phyloP scores from a whole-genome alignment of 176 grass and related monocot genomes.

The Zizania latifolia region DNA sequence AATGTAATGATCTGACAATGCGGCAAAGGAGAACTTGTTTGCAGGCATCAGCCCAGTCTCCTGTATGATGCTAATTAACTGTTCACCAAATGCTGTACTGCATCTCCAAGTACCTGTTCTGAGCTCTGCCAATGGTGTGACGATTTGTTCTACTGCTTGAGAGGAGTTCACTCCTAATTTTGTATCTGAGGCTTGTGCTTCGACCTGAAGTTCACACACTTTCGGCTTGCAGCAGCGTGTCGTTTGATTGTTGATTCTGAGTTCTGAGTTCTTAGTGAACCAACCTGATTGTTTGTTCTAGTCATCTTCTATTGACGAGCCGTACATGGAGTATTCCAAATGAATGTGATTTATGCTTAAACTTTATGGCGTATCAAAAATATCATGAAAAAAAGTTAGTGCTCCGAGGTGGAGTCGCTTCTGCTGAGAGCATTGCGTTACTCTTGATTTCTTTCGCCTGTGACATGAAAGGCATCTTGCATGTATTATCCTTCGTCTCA shows the following conservation, averaged over 20 bases:
- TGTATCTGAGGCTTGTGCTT: neutral
- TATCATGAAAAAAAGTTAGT: no score
- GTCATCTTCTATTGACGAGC: neutral
- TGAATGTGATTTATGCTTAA: neutral
- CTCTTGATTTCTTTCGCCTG: neutral
- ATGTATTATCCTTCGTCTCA: neutral
- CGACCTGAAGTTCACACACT: neutral
- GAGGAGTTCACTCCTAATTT: neutral
- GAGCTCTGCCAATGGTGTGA: neutral
- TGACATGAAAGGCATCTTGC: neutral
- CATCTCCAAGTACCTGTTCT: constrained; percentile 70
- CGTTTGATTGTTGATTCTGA: neutral
- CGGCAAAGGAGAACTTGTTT: neutral
- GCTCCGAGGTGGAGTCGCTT: neutral
- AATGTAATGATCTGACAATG: neutral
- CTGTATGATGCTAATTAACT: neutral
- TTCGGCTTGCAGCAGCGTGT: neutral
- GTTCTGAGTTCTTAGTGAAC: no score
- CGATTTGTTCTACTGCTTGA: no score
- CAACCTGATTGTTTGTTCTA: no score
- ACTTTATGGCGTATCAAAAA: neutral
- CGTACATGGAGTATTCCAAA: neutral
- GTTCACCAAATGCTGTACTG: neutral
- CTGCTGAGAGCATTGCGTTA: no score
- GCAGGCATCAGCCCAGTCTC: neutral